Base-by-base conservation (phyloP, 345 rosid species). In the Melaleuca quinquenervia region DNA sequence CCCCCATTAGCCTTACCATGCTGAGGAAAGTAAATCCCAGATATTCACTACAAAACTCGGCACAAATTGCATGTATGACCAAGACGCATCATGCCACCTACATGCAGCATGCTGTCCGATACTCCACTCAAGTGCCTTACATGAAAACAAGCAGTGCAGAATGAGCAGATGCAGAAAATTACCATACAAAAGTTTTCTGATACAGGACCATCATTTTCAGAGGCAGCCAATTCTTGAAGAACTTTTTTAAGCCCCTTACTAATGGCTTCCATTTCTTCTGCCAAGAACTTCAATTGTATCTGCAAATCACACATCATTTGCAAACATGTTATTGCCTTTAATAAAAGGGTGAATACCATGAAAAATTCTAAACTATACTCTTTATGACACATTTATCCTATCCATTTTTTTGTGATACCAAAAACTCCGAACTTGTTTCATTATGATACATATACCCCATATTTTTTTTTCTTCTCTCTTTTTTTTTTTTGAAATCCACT, bases 191-290 rank as follows among this genome's bases (percentile, higher is more conserved):
- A 97, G 44, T 89, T 89, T 52, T 91, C 95, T 32, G 98, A 96
- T 82, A 96, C 86, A 56, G 92, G 93, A 58, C 98, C 99, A 89
- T 97, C 99, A 91, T 91, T 93, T 91, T 96, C 98, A 20, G 98
- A 92, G 87, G 90, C 86, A 87, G 97, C 88, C 58, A 97, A 90
- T 87, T 97, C 99, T 88, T 96, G 98, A 50, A 94, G 92, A 82
- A 95, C 94, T 84, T 96, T 97, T 89, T 97, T 98, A 88, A 97
- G 91, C 88, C 99, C 99, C 92, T 96, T 97, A 91, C 93, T 96
- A 88, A 97, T 88, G 52, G 98, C 98, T 93, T 97, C 98, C 98
- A 97, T 97, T 92, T 97, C 99, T 90, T 97, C 98, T 0, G 98
- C 99, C 92, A 97, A 89, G 91, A 87, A 91, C 92, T 97, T 97